Percentiles rank a stretch among this genome's conserved stretches.
Conservation (phyloP, 192 early-diverging fungal genomes). For the Coemansia interrupta region DNA sequence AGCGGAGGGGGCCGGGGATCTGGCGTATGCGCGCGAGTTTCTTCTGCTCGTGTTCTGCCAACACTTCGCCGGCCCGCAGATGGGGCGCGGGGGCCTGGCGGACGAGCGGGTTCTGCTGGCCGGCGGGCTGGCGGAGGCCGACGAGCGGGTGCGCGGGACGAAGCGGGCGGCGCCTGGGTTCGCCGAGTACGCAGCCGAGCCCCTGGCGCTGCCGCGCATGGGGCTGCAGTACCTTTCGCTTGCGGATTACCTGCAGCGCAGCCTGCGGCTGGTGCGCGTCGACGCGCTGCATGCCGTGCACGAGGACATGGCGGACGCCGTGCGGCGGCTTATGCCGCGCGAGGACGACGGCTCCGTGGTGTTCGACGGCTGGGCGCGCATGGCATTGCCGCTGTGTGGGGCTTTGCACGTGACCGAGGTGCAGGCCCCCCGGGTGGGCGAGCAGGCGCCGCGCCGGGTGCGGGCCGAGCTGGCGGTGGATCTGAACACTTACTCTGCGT, state of each 20-base stretch:
- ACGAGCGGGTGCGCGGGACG: conserved; percentile 52
- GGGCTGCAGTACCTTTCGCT: conserved; percentile 90
- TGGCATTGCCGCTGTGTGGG: conserved; percentile 70
- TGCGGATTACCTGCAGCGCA: conserved; percentile 86
- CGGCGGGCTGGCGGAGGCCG: conserved; percentile 64
- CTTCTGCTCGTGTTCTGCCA: conserved; percentile 50
- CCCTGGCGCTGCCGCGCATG: conserved; percentile 77
- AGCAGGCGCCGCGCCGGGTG: conserved; percentile 68
- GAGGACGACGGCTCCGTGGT: conserved; percentile 58
- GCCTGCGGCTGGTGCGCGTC: conserved; percentile 76
- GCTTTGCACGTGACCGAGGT: conserved; percentile 70
- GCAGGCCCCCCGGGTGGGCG: conserved; percentile 34
- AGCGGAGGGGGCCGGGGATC: no score
- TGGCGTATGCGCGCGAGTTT: conserved; percentile 46
- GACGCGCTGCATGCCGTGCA: conserved; percentile 84
- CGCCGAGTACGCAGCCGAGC: background rate
- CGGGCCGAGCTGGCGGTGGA: conserved; percentile 76
- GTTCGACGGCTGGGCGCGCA: conserved; percentile 93
- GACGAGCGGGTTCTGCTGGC: conserved; percentile 65
- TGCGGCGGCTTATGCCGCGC: conserved; percentile 72
- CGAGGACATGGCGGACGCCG: conserved; percentile 85
- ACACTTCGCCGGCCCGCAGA: no score
- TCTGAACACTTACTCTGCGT: conserved; percentile 64
- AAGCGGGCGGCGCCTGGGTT: no score
- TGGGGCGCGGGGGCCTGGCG: no score